Percentiles rank a stretch among this genome's conserved stretches.
Conservation (phyloP, 108 stramenopile species). For the Cafeteria roenbergensis region DNA sequence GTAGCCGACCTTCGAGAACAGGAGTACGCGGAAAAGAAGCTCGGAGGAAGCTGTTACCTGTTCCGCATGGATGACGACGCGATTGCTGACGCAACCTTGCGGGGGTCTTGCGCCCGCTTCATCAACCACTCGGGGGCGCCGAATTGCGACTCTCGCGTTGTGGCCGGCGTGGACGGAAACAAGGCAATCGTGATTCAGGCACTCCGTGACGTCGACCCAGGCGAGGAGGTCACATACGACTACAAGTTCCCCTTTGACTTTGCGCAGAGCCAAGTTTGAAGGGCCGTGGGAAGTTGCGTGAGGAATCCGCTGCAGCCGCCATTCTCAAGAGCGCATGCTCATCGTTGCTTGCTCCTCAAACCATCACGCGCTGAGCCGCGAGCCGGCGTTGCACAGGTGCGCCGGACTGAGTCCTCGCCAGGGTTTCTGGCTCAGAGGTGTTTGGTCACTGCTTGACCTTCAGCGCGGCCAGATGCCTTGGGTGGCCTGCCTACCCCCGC, state of each 20-base stretch:
- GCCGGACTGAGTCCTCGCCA: too few species aligned
- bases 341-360: too few species aligned
- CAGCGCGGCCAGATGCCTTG: too few species aligned
- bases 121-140: constrained; percentile 91
- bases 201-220: constrained; percentile 59
- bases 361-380: too few species aligned
- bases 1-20: constrained; percentile 68
- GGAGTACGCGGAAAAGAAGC: constrained; percentile 52
- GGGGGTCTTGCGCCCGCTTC: constrained; percentile 73
- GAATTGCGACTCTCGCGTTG: constrained; percentile 69
- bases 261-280: too few species aligned
- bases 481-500: too few species aligned
- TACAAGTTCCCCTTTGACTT: constrained; percentile 61
- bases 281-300: too few species aligned
- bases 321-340: too few species aligned
- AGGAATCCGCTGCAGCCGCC: too few species aligned
- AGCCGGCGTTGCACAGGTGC: too few species aligned
- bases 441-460: too few species aligned
- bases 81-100: constrained; percentile 83
- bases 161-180: constrained; percentile 37
- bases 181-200: constrained; percentile 71
- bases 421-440: too few species aligned
- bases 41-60: constrained; percentile 74
- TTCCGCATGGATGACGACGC: constrained; percentile 65
- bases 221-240: constrained; percentile 88